Conservation (phyloP, 768 basidiomycete genomes). For the Mycena galopus region DNA sequence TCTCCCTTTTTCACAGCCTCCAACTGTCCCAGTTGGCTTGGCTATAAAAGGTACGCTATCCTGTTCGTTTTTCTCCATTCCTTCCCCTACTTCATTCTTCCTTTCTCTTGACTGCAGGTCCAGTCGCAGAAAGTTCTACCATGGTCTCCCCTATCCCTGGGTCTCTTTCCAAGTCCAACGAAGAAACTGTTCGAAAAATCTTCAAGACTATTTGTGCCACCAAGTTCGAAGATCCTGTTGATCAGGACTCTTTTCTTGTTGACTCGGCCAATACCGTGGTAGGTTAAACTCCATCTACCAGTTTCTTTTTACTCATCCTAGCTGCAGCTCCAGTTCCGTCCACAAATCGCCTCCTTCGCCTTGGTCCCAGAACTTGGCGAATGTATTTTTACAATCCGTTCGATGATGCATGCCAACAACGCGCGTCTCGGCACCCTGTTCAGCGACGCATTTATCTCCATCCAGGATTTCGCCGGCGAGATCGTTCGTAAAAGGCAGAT, state of each 20-base stretch:
- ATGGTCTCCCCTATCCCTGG: neutral
- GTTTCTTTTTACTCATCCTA: neutral
- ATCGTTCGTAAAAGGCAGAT: neutral
- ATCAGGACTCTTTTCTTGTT: neutral
- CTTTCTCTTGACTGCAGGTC: too few relatives aligned
- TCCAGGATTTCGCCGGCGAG: constrained; percentile 3
- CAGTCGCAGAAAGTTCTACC: neutral
- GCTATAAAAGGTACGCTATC: too few relatives aligned
- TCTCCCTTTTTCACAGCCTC: too few relatives aligned
- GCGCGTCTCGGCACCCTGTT: neutral
- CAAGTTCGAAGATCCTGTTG: neutral
- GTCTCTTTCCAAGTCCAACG: neutral
- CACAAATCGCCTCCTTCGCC: constrained; percentile 1
- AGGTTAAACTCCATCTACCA: neutral
- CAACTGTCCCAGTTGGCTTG: too few relatives aligned
- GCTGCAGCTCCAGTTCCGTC: neutral
- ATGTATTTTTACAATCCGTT: constrained; percentile 6
- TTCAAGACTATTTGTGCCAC: neutral
- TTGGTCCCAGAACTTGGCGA: neutral
- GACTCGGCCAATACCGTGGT: neutral
- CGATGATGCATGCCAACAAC: neutral
- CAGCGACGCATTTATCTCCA: neutral
- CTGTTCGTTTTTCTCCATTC: too few relatives aligned
- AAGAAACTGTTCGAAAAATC: neutral
- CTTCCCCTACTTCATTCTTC: neutral